Percentiles rank a stretch among this genome's conserved stretches.
phyloP scores from a whole-genome alignment of 352 stramenopile genomes.

The Globisporangium iwayamae region DNA sequence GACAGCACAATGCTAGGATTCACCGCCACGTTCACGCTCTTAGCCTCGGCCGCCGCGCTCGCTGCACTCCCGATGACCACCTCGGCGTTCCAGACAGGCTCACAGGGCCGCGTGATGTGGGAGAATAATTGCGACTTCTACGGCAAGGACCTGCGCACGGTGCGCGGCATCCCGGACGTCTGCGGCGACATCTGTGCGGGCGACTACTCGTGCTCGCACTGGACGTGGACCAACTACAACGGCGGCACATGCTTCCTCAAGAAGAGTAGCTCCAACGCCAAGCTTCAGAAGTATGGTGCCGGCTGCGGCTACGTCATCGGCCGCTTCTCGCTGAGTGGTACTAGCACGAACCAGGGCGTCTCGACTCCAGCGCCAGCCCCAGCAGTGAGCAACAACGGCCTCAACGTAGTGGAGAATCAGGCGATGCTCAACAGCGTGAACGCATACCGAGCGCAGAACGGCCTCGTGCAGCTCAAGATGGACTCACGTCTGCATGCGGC shows the following conservation, averaged over 20 bases:
- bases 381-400: constrained; percentile 21
- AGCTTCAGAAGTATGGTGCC: constrained; percentile 17
- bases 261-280: constrained; percentile 10
- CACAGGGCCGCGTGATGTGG: constrained; percentile 39
- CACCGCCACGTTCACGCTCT: constrained; percentile 14
- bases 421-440: constrained; percentile 51
- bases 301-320: constrained; percentile 37
- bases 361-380: not conserved
- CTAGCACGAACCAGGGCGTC: not conserved
- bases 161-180: constrained; percentile 27
- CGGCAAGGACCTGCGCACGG: constrained; percentile 25
- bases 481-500: constrained; percentile 32
- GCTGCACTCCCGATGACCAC: not conserved
- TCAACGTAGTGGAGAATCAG: constrained; percentile 26
- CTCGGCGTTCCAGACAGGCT: constrained; percentile 27
- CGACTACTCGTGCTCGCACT: constrained; percentile 52
- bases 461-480: constrained; percentile 34
- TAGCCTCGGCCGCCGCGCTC: constrained; percentile 6
- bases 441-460: constrained; percentile 36
- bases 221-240: constrained; percentile 54
- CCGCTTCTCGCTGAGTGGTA: constrained; percentile 6
- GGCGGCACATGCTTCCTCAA: constrained; percentile 64
- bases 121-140: constrained; percentile 43
- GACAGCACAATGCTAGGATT: constrained; percentile 16
- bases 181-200: constrained; percentile 30